phyloP scores from a whole-genome alignment of 805 yeast genomes.

The Kodamaea sagamina region DNA sequence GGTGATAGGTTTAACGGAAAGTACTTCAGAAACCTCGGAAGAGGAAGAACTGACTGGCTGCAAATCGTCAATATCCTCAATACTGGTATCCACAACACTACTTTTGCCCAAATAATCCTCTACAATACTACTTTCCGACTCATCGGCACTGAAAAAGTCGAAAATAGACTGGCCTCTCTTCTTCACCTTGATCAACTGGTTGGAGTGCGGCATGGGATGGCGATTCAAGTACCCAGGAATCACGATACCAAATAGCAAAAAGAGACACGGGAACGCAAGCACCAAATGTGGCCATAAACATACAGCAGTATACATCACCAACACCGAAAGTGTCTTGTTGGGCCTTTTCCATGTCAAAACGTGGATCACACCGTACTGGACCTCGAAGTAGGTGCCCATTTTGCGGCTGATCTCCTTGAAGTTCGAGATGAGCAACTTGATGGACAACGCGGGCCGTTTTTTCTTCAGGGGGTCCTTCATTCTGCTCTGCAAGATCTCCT shows the following conservation, averaged over 20 bases:
- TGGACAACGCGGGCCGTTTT: conserved; percentile 55
- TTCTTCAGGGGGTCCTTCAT: conserved; percentile 47
- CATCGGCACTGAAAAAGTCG: conserved; percentile 34
- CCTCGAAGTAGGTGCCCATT: conserved; percentile 55
- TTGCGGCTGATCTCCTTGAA: conserved; percentile 56
- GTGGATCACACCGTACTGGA: conserved; percentile 63
- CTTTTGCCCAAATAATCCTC: conserved; percentile 30
- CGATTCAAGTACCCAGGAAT: conserved; percentile 69
- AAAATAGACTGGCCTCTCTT: conserved; percentile 57
- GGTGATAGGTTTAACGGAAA: not conserved
- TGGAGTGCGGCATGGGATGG: conserved; percentile 57
- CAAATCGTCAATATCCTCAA: conserved; percentile 8
- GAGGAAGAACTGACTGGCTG: conserved; percentile 14
- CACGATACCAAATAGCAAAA: conserved; percentile 57
- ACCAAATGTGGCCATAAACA: conserved; percentile 74
- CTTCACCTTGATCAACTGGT: conserved; percentile 45
- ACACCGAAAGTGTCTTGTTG: conserved; percentile 59
- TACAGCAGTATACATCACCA: conserved; percentile 62
- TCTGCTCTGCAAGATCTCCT: conserved; percentile 42
- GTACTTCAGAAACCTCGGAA: conserved; percentile 9
- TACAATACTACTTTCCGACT: conserved; percentile 34
- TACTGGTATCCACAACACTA: conserved; percentile 5
- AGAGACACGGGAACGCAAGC: conserved; percentile 61
- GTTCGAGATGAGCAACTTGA: conserved; percentile 56
- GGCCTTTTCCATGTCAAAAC: conserved; percentile 77